Evolutionary conservation across 208 protist species (phyloP), one percentile per base, ranked within the genome.

Genomic region (Leishmania tarentolae): DNA sequence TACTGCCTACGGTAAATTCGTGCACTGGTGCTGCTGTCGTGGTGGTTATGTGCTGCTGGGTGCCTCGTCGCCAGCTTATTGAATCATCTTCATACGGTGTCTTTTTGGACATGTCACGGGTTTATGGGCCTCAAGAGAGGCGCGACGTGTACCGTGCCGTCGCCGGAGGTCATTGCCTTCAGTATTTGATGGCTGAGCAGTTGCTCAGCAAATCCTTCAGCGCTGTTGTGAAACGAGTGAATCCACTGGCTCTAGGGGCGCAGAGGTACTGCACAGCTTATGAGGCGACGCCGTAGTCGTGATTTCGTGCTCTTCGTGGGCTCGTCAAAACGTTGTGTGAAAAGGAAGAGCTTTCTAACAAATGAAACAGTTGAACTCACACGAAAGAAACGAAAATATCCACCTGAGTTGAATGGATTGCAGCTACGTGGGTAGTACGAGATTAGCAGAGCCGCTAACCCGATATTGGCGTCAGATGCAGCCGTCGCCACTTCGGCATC

Each of bases 401-500:
- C 78, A 80, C 46, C 68, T 59, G 21, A 61, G 9, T 19, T 74
- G 42, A 21, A 80, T 75, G n/a, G 59, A 75, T 31, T 79, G 78
- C 75, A 75, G 76, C 31, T 76, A 78, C 53, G 65, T 75, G 3
- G 63, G 61, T 24, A 57, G 35, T 9, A n/a, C 31, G 7, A 44
- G 52, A 80, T 61, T 75, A 42, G 3, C 40, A 78, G 35, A 13
- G 53, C 53, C 44, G 40, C 42, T 68, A 50, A 5, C 42, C 56
- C 15, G 83, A 47, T 40, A n/a, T 78, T 50, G 69, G 63, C 1
- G 47, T 65, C 6, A 40, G 31, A 44, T 80, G 74, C 57, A 80
- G 79, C 59, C 75, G 78, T 31, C 73, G 69, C 2, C 66, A 80
- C 75, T 76, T 74, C 13, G 57, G 69, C 35, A 77, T 80, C 47